phyloP scores from a whole-genome alignment of 2,329 filamentous ascomycete genomes.

The Neurospora sp. region DNA sequence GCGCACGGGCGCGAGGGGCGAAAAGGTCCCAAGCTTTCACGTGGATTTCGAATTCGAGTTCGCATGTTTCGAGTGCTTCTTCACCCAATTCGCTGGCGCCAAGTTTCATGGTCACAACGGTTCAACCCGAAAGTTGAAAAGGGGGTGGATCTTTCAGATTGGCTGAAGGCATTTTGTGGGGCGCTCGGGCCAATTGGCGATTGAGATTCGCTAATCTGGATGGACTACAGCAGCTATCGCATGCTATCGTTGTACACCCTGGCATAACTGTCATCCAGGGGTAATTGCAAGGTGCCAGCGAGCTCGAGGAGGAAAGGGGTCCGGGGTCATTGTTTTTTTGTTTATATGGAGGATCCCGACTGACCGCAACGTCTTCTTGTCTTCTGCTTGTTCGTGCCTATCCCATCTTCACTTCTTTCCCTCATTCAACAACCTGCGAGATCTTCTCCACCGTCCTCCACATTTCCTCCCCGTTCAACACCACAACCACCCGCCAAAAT shows the following conservation, averaged over 20 bases:
- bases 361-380: background rate
- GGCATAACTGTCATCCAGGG: background rate
- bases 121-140: background rate
- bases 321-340: constrained; percentile 9
- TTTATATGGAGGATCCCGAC: background rate
- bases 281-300: background rate
- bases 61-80: constrained; percentile 1
- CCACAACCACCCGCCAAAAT: constrained; percentile 9
- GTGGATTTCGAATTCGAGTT: constrained; percentile 2
- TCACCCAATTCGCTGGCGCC: background rate
- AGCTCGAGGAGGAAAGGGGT: constrained; percentile 6
- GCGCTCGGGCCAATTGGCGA: background rate
- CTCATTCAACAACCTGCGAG: background rate
- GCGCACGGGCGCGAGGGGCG: background rate
- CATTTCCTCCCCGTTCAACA: background rate
- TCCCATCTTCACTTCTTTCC: constrained; percentile 1
- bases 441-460: background rate
- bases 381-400: background rate
- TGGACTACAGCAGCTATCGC: background rate
- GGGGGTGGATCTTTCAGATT: background rate
- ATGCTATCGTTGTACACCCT: background rate
- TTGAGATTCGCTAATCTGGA: constrained; percentile 1
- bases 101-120: background rate
- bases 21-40: background rate
- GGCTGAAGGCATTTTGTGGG: background rate